Conservation (phyloP, 2,329 filamentous ascomycete genomes). For the Cytospora piceicola region DNA sequence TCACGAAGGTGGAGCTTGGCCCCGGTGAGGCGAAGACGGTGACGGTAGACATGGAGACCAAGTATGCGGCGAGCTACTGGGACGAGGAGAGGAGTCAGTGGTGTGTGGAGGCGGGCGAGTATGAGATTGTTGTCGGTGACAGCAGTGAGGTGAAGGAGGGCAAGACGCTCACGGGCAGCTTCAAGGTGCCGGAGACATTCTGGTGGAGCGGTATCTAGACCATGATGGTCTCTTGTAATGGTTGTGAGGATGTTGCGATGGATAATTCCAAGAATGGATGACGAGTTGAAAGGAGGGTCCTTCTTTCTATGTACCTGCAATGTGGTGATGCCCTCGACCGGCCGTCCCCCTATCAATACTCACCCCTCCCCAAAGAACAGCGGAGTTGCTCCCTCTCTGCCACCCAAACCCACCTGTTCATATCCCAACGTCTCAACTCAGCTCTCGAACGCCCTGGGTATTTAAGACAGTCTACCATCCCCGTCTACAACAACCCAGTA, state of each 20-base stretch:
- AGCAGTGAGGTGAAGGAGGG: conserved; percentile 56
- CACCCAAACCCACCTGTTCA: not conserved
- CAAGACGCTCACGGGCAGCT: conserved; percentile 54
- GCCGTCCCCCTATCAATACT: too few species aligned
- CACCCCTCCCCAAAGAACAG: too few species aligned
- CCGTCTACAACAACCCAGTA: conserved; percentile 1
- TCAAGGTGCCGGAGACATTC: conserved; percentile 63
- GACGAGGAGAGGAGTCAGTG: conserved; percentile 69
- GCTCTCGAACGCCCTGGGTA: not conserved
- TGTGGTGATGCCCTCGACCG: not conserved
- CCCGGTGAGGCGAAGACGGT: conserved; percentile 62
- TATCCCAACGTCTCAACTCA: not conserved
- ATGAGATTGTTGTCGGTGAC: conserved; percentile 63
- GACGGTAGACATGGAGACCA: conserved; percentile 60
- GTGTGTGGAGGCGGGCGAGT: conserved; percentile 68
- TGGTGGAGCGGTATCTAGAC: conserved; percentile 68
- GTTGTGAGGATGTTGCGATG: not conserved
- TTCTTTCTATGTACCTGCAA: not conserved
- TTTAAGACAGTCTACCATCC: not conserved
- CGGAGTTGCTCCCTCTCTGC: conserved; percentile 2
- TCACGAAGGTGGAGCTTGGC: conserved; percentile 65
- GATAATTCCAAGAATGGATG: not conserved
- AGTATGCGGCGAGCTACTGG: conserved; percentile 71
- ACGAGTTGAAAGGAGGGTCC: not conserved
- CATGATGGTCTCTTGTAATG: not conserved